phyloP scores from a whole-genome alignment of 495 filamentous ascomycete genomes.

The Aspergillus heteromorphus region DNA sequence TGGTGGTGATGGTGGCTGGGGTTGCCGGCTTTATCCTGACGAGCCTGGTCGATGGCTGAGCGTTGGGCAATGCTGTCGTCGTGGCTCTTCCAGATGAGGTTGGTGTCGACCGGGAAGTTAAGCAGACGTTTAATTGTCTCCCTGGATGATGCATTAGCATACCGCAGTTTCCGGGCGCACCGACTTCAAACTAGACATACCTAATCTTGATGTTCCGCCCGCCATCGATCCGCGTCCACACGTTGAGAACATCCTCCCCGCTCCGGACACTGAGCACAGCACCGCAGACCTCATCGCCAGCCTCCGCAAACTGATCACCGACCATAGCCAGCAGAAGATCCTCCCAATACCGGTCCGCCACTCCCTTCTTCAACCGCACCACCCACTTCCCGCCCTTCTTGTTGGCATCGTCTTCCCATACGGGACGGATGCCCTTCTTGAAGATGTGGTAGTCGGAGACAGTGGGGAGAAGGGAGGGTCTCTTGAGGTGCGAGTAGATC shows the following conservation, averaged over 20 bases:
- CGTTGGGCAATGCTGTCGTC: slow-evolving; percentile 76
- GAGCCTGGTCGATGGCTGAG: slow-evolving; percentile 73
- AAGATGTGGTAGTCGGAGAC: slow-evolving; percentile 98
- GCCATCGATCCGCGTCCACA: slow-evolving; percentile 92
- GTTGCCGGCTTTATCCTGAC: slow-evolving; percentile 63
- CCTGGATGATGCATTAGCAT: slow-evolving; percentile 38
- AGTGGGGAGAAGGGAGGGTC: slow-evolving; percentile 78
- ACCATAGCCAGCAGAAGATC: slow-evolving; percentile 86
- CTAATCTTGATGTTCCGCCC: slow-evolving; percentile 94
- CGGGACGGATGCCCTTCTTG: slow-evolving; percentile 91
- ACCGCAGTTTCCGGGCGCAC: background rate
- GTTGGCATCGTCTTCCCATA: slow-evolving; percentile 98
- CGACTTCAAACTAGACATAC: slow-evolving; percentile 44
- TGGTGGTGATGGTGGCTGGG: slow-evolving; percentile 35
- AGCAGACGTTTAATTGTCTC: slow-evolving; percentile 91
- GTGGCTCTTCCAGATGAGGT: slow-evolving; percentile 91
- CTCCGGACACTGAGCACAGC: slow-evolving; percentile 89
- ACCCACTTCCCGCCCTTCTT: slow-evolving; percentile 97
- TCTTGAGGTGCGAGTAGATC: slow-evolving; percentile 86
- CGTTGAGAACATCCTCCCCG: slow-evolving; percentile 93
- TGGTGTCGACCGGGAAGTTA: slow-evolving; percentile 78
- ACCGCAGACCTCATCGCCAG: slow-evolving; percentile 90
- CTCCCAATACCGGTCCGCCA: slow-evolving; percentile 97
- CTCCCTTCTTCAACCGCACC: slow-evolving; percentile 90
- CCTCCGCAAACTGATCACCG: slow-evolving; percentile 93